Evolutionary conservation across 2,329 filamentous ascomycete species (phyloP).

Genomic region (Akanthomyces muscarius): DNA sequence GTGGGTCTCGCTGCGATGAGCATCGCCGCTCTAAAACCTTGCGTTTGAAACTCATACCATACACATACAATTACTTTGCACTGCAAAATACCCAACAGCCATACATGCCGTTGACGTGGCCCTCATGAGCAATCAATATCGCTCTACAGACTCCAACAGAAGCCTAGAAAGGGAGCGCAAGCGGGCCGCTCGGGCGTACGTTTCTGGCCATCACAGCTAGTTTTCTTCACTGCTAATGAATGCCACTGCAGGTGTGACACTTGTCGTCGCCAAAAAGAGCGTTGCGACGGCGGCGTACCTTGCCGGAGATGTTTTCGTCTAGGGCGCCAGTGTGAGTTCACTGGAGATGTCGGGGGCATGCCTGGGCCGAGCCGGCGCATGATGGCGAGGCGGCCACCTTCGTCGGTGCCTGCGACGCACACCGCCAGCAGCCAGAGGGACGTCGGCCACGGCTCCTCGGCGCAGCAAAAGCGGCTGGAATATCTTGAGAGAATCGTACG

Average conservation of each 20-base stretch:
- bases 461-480: slow-evolving; percentile 17
- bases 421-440: slow-evolving; percentile 1
- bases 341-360: slow-evolving; percentile 25
- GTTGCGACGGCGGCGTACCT: slow-evolving; percentile 52
- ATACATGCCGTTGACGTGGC: not conserved
- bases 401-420: slow-evolving; percentile 4
- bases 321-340: slow-evolving; percentile 46
- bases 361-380: slow-evolving; percentile 11
- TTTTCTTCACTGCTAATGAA: slow-evolving; percentile 11
- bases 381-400: not conserved
- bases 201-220: not conserved
- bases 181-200: slow-evolving; percentile 27
- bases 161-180: slow-evolving; percentile 28
- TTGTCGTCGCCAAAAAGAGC: slow-evolving; percentile 52
- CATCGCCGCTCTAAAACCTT: slow-evolving; percentile 1
- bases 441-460: not conserved
- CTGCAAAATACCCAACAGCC: not conserved
- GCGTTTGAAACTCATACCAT: not conserved
- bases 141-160: slow-evolving; percentile 20
- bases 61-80: not conserved
- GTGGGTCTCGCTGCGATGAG: slow-evolving; percentile 3
- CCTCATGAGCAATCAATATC: slow-evolving; percentile 20
- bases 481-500: slow-evolving; percentile 15
- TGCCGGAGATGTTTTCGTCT: slow-evolving; percentile 50
- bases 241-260: slow-evolving; percentile 43